A percentile compares a stretch with the other conserved stretches of the same genome.
These are phyloP conservation scores for Silene noctiflora DNA, from an alignment of 179 eudicot species.

Conservation along the genomic window DNA sequence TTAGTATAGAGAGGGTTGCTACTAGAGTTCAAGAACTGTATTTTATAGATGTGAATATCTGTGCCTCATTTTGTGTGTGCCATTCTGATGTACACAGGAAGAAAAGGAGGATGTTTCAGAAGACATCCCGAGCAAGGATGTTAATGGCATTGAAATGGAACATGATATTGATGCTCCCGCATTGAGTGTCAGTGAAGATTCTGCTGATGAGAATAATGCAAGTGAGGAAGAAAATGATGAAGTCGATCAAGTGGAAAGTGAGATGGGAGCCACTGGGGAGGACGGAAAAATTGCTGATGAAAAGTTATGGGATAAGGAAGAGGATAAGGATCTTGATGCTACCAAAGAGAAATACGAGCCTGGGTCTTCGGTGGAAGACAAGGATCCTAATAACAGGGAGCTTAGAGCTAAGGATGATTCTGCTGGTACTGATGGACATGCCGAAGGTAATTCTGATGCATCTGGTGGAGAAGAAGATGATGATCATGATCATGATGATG, in stretches of 20 bases:
- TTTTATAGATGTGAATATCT: not conserved
- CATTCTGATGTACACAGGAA: slow-evolving; percentile 41
- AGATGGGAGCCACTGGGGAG: slow-evolving; percentile 74
- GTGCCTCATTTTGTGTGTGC: not conserved
- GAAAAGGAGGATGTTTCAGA: slow-evolving; percentile 49
- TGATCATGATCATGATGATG: slow-evolving; percentile 26
- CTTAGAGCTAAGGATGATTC: slow-evolving; percentile 82
- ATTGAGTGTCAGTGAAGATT: slow-evolving; percentile 73
- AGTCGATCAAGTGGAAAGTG: slow-evolving; percentile 57
- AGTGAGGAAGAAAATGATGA: slow-evolving; percentile 43
- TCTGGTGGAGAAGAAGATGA: slow-evolving; percentile 30
- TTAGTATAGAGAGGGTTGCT: too few species aligned
- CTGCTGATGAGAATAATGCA: slow-evolving; percentile 49
- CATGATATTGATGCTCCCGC: slow-evolving; percentile 66
- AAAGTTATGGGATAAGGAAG: slow-evolving; percentile 65
- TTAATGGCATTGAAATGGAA: slow-evolving; percentile 84
- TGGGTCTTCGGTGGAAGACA: slow-evolving; percentile 67
- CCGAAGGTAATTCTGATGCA: slow-evolving; percentile 44
- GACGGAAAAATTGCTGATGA: slow-evolving; percentile 66
- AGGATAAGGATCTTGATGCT: slow-evolving; percentile 51
- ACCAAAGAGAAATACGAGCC: slow-evolving; percentile 63
- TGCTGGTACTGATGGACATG: slow-evolving; percentile 38
- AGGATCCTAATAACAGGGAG: slow-evolving; percentile 56
- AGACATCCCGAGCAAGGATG: slow-evolving; percentile 58
- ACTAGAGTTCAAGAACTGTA: too few species aligned